Base-by-base conservation (phyloP, 495 filamentous ascomycete genomes). In the Penicillium tannophilum region DNA sequence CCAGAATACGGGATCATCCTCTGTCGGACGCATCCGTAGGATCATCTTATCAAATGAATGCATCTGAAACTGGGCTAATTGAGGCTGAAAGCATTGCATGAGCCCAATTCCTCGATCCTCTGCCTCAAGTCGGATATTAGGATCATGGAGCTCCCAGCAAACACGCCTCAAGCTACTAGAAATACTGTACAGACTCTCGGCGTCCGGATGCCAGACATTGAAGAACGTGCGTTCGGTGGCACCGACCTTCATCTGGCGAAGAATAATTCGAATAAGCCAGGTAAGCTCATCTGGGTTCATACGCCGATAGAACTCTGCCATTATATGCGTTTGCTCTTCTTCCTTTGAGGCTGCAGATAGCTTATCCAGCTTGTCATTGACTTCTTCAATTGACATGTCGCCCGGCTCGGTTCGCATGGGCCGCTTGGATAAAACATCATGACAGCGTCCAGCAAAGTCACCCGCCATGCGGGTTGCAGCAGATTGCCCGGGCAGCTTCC, bases 71-170 rank as follows among this genome's bases (percentile, higher is more conserved):
- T 96, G 91, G 5, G 94, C 95, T 52, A 98, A 82, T 74, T 97
- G 94, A 43, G 94, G 95, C 69, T 98, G 94, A 68, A 96, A 98
- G 68, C 94, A 98, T 64, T 92, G 87, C 94, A 98, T 98, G 30
- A 98, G 74, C 6, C 79, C 76, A 24, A 97, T 85, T 0, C 86
- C 90, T 17, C 86, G 82, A 60, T 93, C 86, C 35, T 91, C 85
- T 31, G 83, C 85, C 55, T 91, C 86, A 11, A 98, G 81, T 23
- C 90, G 82, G 33, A 93, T 74, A 58, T 83, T 82, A 0, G 86
- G 88, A 66, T 98, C 89, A 61, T 84, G 86, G 9, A 98, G 79
- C 70, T 98, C 95, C 94, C 94, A 98, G 63, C 94, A 98, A 2
- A 98, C 93, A 23, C 94, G 82, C 28, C 91, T 83, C 56, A 98